These are phyloP conservation scores for Coprinopsis strossmayeri DNA, from an alignment of 768 basidiomycete species.

Conservation along the genomic window DNA sequence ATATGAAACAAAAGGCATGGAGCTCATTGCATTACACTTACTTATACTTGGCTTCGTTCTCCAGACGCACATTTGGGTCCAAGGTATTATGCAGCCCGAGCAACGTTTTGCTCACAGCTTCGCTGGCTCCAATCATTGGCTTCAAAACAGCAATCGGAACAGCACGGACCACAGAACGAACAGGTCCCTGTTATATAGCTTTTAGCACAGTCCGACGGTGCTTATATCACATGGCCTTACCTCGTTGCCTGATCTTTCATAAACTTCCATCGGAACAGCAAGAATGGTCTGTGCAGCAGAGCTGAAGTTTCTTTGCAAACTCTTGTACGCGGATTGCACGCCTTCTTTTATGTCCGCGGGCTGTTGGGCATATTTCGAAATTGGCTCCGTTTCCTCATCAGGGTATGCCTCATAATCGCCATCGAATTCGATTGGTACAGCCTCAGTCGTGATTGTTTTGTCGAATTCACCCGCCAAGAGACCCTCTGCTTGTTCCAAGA, in stretches of 20 bases:
- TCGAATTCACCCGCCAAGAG: constrained; percentile 80
- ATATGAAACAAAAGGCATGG: too few relatives aligned
- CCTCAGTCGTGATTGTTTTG: constrained; percentile 59
- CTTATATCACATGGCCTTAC: constrained; percentile 26
- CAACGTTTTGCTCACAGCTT: constrained; percentile 93
- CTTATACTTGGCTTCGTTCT: constrained; percentile 95
- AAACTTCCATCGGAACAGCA: constrained; percentile 98
- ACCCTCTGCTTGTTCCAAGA: constrained; percentile 90
- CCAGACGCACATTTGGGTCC: constrained; percentile 76
- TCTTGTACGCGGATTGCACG: constrained; percentile 86
- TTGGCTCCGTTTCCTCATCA: constrained; percentile 46
- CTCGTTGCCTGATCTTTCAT: constrained; percentile 89
- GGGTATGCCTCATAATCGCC: constrained; percentile 26
- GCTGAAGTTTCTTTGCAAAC: constrained; percentile 78
- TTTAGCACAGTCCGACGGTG: constrained; percentile 5
- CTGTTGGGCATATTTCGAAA: constrained; percentile 91
- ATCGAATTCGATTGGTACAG: constrained; percentile 40
- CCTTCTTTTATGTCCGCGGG: constrained; percentile 82
- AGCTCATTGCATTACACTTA: constrained; percentile 20
- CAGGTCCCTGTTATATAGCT: constrained; percentile 64
- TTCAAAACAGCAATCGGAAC: constrained; percentile 96
- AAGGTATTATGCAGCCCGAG: constrained; percentile 90
- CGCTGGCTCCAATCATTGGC: constrained; percentile 97
- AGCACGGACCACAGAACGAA: constrained; percentile 90
- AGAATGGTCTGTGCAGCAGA: constrained; percentile 97